Percentiles rank a stretch among this genome's conserved stretches.
phyloP scores from a whole-genome alignment of 208 protist species.

The Leishmania arabica region DNA sequence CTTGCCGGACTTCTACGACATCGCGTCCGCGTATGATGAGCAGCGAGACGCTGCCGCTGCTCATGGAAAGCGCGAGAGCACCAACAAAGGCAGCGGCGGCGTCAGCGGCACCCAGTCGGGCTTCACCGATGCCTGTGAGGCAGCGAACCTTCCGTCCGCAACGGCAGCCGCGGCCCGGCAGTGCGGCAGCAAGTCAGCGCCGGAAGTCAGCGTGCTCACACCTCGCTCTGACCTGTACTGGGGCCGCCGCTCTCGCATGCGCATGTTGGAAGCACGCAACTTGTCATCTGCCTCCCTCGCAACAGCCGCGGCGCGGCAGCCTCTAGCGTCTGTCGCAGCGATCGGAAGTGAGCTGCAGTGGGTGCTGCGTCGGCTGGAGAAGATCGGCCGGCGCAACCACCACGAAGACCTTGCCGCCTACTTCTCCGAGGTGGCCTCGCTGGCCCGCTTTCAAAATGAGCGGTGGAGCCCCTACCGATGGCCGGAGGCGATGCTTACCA shows the following conservation, averaged over 20 bases:
- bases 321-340: not conserved
- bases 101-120: not conserved
- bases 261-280: constrained; percentile 24
- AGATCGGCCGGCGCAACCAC: constrained; percentile 24
- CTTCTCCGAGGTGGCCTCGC: constrained; percentile 38
- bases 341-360: constrained; percentile 21
- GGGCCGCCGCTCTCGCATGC: constrained; percentile 24
- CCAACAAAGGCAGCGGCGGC: not conserved
- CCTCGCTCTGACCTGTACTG: constrained; percentile 34
- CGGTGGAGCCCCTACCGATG: constrained; percentile 28
- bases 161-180: not conserved
- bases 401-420: constrained; percentile 50
- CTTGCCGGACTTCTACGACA: constrained; percentile 30
- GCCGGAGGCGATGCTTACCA: constrained; percentile 25
- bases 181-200: not conserved
- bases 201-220: not conserved
- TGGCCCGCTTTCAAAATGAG: constrained; percentile 30
- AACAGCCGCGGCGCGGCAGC: not conserved
- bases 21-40: constrained; percentile 10
- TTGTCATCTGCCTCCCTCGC: not conserved
- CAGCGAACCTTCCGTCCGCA: not conserved
- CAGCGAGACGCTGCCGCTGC: not conserved
- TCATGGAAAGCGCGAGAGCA: not conserved
- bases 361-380: constrained; percentile 33
- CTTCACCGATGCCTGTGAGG: not conserved